These are phyloP conservation scores for Larix sibirica DNA, from an alignment of 83 land plant genomes.

Conservation along the genomic window DNA sequence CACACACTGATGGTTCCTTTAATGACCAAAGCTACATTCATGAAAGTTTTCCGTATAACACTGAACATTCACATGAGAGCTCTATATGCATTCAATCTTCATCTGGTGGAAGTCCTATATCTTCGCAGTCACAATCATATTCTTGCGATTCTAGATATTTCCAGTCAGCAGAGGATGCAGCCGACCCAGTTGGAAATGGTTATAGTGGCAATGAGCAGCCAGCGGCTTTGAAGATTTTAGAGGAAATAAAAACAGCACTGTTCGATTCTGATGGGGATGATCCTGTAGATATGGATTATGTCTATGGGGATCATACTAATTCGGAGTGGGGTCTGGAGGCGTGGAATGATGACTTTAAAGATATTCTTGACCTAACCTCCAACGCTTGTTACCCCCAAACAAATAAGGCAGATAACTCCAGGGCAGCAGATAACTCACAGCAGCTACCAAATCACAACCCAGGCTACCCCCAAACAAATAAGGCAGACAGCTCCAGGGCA, in stretches of 20 bases:
- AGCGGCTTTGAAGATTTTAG: constrained; percentile 35
- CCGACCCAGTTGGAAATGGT: constrained; percentile 28
- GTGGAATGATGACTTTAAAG: background rate
- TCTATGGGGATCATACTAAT: background rate
- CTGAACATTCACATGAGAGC: background rate
- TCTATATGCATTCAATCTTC: background rate
- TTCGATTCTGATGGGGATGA: constrained; percentile 50
- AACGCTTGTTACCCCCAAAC: background rate
- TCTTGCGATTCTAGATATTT: constrained; percentile 26
- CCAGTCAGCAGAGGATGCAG: constrained; percentile 27
- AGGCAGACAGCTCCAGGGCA: background rate
- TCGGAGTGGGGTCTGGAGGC: constrained; percentile 25
- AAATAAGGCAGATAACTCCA: background rate
- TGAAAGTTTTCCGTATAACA: background rate
- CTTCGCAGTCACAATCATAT: constrained; percentile 49
- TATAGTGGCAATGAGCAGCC: constrained; percentile 41
- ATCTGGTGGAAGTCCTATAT: constrained; percentile 29
- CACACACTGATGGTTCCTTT: background rate
- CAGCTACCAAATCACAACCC: background rate
- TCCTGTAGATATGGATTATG: constrained; percentile 22
- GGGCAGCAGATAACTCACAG: background rate
- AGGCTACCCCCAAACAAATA: background rate
- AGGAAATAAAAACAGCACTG: constrained; percentile 48
- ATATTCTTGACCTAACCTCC: background rate
- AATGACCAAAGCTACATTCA: background rate